phyloP scores from a whole-genome alignment of 371 early-diverging fungal genomes.

The Rhizopus stolonifer region DNA sequence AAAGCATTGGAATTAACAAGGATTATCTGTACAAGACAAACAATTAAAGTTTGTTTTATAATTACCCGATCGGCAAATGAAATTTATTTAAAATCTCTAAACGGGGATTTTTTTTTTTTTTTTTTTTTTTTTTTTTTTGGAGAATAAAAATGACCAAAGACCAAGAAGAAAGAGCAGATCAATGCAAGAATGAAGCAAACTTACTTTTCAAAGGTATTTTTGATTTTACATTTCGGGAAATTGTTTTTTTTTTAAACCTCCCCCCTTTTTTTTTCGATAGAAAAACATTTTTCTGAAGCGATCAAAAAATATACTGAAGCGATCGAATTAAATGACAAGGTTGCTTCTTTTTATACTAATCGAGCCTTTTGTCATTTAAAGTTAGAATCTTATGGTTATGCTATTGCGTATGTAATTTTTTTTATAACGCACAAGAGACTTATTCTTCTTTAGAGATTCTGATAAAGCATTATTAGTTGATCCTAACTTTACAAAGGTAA shows the following conservation, averaged over 20 bases:
- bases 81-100: neutral
- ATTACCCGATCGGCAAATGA: neutral
- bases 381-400: slow-evolving; percentile 88
- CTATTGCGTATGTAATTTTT: slow-evolving; percentile 60
- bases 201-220: neutral
- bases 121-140: neutral
- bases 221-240: too few species aligned
- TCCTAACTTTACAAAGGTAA: slow-evolving; percentile 80
- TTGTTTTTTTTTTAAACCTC: too few species aligned
- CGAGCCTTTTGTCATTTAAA: slow-evolving; percentile 89
- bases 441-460: slow-evolving; percentile 64
- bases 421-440: slow-evolving; percentile 6
- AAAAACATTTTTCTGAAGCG: slow-evolving; percentile 79
- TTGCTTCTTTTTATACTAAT: slow-evolving; percentile 89
- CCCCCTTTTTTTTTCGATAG: too few species aligned
- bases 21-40: too few species aligned
- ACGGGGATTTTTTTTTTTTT: neutral
- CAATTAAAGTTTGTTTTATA: too few species aligned
- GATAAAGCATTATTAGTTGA: slow-evolving; percentile 84
- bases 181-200: neutral
- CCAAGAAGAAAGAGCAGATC: neutral
- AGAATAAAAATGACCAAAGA: neutral
- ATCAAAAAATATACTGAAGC: slow-evolving; percentile 84
- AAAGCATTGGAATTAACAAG: too few species aligned
- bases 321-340: slow-evolving; percentile 78